Percentiles rank a stretch among this genome's conserved stretches.
phyloP scores from a whole-genome alignment of 1,284 basidiomycete genomes.

The Apiotrichum domesticum region DNA sequence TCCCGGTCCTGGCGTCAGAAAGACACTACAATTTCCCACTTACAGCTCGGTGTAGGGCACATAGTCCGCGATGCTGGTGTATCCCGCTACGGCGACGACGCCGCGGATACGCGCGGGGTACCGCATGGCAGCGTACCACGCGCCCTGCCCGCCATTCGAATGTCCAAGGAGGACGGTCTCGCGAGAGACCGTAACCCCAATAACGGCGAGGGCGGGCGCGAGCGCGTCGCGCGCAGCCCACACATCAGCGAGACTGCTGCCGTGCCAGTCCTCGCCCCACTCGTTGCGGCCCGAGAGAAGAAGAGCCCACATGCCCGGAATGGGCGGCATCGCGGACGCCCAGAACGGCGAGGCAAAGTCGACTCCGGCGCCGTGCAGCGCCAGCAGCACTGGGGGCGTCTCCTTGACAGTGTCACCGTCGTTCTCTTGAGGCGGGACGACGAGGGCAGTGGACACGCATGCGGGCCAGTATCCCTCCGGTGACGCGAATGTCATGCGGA shows the following conservation, averaged over 20 bases:
- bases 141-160: slow-evolving; percentile 87
- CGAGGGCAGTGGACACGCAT: slow-evolving; percentile 26
- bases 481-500: slow-evolving; percentile 29
- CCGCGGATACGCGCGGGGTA: slow-evolving; percentile 70
- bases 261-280: slow-evolving; percentile 48
- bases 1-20: slow-evolving; percentile 25
- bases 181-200: neutral
- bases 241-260: slow-evolving; percentile 35
- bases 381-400: slow-evolving; percentile 30
- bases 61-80: slow-evolving; percentile 78
- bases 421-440: slow-evolving; percentile 20
- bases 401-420: neutral
- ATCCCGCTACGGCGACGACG: slow-evolving; percentile 68
- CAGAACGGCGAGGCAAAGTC: slow-evolving; percentile 21
- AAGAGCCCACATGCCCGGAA: slow-evolving; percentile 32
- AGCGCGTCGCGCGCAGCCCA: slow-evolving; percentile 36
- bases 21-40: neutral
- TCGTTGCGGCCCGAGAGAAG: slow-evolving; percentile 40
- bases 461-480: slow-evolving; percentile 15
- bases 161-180: slow-evolving; percentile 62
- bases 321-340: slow-evolving; percentile 24
- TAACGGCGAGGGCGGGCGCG: neutral
- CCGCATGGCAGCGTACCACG: slow-evolving; percentile 68
- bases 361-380: slow-evolving; percentile 45
- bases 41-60: slow-evolving; percentile 62